These are phyloP conservation scores for Starmerella bombicola DNA, from an alignment of 805 yeast species.

Conservation along the genomic window DNA sequence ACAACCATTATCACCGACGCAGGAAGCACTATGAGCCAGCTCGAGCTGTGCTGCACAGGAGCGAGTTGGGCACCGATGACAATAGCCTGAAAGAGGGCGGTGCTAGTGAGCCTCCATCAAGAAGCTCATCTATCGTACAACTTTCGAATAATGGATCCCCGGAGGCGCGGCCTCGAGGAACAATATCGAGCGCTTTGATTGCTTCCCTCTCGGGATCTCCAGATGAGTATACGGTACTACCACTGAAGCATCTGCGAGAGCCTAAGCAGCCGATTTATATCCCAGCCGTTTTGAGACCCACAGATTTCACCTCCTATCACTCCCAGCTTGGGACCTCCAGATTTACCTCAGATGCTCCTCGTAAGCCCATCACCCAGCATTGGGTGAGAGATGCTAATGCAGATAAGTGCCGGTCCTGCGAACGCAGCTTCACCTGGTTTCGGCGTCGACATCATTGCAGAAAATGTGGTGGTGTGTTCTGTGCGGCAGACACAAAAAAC, in stretches of 20 bases:
- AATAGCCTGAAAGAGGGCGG: neutral
- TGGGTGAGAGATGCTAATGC: constrained; percentile 55
- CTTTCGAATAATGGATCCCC: neutral
- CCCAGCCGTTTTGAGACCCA: constrained; percentile 72
- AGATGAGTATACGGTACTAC: constrained; percentile 15
- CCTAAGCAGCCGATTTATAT: constrained; percentile 78
- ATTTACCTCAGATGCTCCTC: constrained; percentile 16
- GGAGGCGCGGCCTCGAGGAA: neutral
- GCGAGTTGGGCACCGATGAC: constrained; percentile 10
- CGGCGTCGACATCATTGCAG: constrained; percentile 77
- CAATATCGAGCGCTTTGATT: constrained; percentile 2
- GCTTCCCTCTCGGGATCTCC: constrained; percentile 16
- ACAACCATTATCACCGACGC: constrained; percentile 3
- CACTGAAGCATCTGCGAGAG: constrained; percentile 57
- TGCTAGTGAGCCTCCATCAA: neutral
- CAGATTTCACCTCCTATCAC: constrained; percentile 25
- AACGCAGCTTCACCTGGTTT: constrained; percentile 56
- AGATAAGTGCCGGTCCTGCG: constrained; percentile 55
- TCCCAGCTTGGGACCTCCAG: constrained; percentile 18
- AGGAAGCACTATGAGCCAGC: constrained; percentile 23
- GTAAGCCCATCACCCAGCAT: constrained; percentile 29
- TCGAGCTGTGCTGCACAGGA: constrained; percentile 20
- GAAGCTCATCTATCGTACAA: neutral
- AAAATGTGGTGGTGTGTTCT: constrained; percentile 70
- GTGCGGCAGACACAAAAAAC: constrained; percentile 53